Conservation (phyloP, 352 stramenopile genomes). For the Phytopythium vexans region DNA sequence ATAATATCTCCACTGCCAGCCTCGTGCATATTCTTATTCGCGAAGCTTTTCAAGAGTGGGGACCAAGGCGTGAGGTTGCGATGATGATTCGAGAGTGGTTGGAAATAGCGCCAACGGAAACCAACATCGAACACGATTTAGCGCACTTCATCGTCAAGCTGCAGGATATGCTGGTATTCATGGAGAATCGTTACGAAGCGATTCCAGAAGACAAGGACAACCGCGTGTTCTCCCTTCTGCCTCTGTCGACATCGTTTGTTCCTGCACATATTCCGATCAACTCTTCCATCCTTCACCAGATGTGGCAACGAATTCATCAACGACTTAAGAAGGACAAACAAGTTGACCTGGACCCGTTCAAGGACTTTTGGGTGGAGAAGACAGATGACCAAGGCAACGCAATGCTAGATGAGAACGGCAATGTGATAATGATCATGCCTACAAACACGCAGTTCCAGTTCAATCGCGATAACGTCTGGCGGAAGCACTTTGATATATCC, state of each 20-base stretch:
- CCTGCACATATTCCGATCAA: not conserved
- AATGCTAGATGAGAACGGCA: not conserved
- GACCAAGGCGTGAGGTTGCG: not conserved
- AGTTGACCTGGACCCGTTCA: not conserved
- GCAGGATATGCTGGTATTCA: not conserved
- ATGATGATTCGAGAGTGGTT: not conserved
- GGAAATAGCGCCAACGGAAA: not conserved
- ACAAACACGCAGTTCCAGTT: not conserved
- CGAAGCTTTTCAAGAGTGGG: not conserved
- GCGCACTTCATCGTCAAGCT: conserved; percentile 1
- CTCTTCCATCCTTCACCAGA: conserved; percentile 1
- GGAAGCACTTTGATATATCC: not conserved
- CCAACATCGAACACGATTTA: not conserved
- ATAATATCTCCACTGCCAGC: no score
- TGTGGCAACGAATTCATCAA: not conserved
- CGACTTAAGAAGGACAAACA: not conserved
- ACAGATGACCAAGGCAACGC: no score
- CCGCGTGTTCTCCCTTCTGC: not conserved
- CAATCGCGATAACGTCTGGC: not conserved
- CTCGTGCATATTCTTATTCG: no score
- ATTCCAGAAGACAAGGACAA: not conserved
- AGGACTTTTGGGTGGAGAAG: no score
- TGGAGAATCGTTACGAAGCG: not conserved
- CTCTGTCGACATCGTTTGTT: conserved; percentile 1
- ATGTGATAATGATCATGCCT: not conserved